phyloP scores from a whole-genome alignment of 2,329 filamentous ascomycete species.

The Scytalidium sp. region DNA sequence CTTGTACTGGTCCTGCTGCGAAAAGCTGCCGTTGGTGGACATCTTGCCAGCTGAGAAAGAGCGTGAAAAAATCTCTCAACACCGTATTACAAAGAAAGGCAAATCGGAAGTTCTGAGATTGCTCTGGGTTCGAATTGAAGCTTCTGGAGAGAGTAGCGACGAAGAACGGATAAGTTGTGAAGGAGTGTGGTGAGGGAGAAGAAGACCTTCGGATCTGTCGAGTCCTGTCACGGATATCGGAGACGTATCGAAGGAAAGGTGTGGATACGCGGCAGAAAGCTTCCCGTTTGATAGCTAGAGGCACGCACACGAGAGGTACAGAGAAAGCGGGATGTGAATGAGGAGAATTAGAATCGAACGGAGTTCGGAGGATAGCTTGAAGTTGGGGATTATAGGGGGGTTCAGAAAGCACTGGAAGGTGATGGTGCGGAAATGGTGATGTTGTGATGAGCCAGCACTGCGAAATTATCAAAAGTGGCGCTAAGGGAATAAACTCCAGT shows the following conservation, averaged over 20 bases:
- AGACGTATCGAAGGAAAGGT: neutral
- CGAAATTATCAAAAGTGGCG: neutral
- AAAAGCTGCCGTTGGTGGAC: slow-evolving; percentile 32
- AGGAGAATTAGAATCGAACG: neutral
- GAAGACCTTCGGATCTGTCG: slow-evolving; percentile 9
- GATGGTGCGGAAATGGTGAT: neutral
- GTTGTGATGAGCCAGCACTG: neutral
- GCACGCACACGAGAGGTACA: neutral
- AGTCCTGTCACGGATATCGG: slow-evolving; percentile 26
- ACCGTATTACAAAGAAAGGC: neutral
- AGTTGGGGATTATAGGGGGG: neutral
- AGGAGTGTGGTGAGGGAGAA: neutral
- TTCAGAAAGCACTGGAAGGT: neutral
- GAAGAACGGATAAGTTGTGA: neutral
- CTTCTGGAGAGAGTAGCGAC: neutral
- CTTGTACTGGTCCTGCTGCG: slow-evolving; percentile 31
- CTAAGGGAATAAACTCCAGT: neutral
- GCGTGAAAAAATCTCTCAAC: neutral
- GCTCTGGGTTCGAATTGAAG: neutral
- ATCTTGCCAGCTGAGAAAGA: slow-evolving; percentile 17
- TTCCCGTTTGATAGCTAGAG: too few relatives aligned
- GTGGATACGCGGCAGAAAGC: too few relatives aligned
- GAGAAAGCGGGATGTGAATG: neutral
- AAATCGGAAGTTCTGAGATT: neutral
- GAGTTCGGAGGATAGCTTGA: neutral